Evolutionary conservation across 768 basidiomycete species (phyloP).

Genomic region (Cytidiella melzeri): DNA sequence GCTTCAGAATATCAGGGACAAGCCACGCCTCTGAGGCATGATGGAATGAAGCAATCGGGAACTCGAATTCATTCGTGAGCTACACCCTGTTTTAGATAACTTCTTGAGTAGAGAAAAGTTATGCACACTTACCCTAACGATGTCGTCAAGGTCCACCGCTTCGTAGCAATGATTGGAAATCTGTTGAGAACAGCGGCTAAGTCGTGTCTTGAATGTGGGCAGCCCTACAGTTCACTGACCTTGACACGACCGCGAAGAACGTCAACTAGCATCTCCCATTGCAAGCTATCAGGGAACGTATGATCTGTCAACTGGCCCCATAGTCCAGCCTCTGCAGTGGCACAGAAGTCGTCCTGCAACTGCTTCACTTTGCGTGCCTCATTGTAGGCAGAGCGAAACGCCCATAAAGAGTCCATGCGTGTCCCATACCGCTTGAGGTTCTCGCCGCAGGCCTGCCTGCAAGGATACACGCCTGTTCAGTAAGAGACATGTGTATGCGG

Average conservation of each 20-base stretch:
- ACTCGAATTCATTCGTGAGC: constrained; percentile 82
- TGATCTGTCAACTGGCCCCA: constrained; percentile 32
- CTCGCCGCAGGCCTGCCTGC: constrained; percentile 40
- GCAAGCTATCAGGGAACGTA: constrained; percentile 59
- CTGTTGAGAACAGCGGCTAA: constrained; percentile 23
- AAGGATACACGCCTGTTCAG: too few relatives aligned
- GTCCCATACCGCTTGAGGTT: constrained; percentile 26
- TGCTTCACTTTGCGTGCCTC: constrained; percentile 63
- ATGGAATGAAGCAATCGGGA: constrained; percentile 72
- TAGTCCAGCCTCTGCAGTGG: constrained; percentile 43
- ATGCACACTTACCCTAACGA: constrained; percentile 53
- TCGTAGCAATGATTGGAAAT: constrained; percentile 67
- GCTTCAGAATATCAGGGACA: constrained; percentile 70
- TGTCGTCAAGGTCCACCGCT: constrained; percentile 66
- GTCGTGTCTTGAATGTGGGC: background rate
- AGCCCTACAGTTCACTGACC: constrained; percentile 34
- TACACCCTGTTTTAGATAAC: constrained; percentile 20
- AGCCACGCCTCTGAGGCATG: constrained; percentile 80
- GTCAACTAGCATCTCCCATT: constrained; percentile 77
- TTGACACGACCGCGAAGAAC: constrained; percentile 85
- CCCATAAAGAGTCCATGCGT: constrained; percentile 78
- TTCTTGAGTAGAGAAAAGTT: background rate
- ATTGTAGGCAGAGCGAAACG: constrained; percentile 73
- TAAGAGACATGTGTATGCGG: too few relatives aligned
- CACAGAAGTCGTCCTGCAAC: constrained; percentile 69